These are phyloP conservation scores for Citrus mangshanensis DNA, from an alignment of 345 rosid species.

Conservation along the genomic window DNA sequence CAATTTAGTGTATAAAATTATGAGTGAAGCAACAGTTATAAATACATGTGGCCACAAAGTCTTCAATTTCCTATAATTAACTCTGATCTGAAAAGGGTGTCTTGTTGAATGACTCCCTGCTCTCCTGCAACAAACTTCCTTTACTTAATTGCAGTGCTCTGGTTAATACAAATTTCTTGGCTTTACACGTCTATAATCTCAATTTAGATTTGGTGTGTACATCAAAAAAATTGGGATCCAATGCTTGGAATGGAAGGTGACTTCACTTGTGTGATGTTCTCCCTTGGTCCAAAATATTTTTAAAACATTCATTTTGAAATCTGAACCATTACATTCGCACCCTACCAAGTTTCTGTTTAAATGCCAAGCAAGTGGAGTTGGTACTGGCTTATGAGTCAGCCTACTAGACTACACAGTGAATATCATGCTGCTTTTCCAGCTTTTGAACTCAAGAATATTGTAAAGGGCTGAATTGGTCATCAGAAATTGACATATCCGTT, in stretches of 20 bases:
- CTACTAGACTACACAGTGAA: neutral
- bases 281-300: neutral
- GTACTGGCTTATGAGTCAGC: neutral
- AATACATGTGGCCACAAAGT: neutral
- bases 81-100: neutral
- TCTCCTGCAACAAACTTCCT: neutral
- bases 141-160: neutral
- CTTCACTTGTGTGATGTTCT: neutral
- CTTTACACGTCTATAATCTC: neutral
- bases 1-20: neutral
- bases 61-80: neutral
- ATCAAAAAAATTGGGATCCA: neutral
- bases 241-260: neutral
- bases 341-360: neutral
- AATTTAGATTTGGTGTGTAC: neutral
- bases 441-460: neutral
- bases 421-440: neutral
- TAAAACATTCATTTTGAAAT: neutral
- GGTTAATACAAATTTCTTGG: neutral
- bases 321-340: neutral
- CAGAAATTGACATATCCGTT: neutral
- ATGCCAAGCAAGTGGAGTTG: neutral
- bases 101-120: neutral
- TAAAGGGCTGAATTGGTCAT: neutral
- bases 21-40: neutral